Evolutionary conservation across 2,329 filamentous ascomycete species (phyloP).

Genomic region (Pyrenochaeta sp.): DNA sequence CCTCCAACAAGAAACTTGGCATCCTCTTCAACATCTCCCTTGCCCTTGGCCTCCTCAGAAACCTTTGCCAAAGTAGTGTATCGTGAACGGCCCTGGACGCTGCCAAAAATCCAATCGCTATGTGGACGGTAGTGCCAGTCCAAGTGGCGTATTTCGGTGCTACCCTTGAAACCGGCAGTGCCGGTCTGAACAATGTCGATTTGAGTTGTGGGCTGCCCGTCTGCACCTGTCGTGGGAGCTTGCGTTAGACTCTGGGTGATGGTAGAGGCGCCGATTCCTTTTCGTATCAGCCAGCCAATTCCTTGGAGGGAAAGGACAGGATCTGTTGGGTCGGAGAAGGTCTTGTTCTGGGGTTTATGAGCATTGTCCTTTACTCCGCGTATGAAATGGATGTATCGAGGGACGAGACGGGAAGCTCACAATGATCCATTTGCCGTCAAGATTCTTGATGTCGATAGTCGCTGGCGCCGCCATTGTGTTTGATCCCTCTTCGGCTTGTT

Average conservation of each 20-base stretch:
- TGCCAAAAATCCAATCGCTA: conserved; percentile 81
- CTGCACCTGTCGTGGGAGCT: conserved; percentile 22
- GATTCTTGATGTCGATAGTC: conserved; percentile 40
- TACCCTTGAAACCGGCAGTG: conserved; percentile 75
- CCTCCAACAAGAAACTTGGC: conserved; percentile 32
- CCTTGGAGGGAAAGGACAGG: conserved; percentile 69
- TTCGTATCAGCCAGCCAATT: conserved; percentile 71
- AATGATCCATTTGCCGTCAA: conserved; percentile 50
- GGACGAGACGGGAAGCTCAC: conserved; percentile 26
- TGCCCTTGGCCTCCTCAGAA: conserved; percentile 28
- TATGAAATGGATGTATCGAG: background rate
- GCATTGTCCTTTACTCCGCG: background rate
- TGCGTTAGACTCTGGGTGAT: conserved; percentile 68
- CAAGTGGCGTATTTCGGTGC: conserved; percentile 63
- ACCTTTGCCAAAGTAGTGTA: conserved; percentile 51
- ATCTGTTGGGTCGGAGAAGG: conserved; percentile 73
- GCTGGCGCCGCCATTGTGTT: conserved; percentile 48
- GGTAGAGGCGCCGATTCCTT: conserved; percentile 72
- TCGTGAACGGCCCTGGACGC: conserved; percentile 66
- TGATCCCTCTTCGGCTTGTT: conserved; percentile 1
- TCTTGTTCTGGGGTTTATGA: conserved; percentile 69
- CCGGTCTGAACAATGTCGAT: conserved; percentile 76
- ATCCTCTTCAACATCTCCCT: conserved; percentile 29
- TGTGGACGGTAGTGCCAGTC: conserved; percentile 70
- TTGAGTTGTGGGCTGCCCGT: conserved; percentile 53